Evolutionary conservation across 2,329 filamentous ascomycete genomes (phyloP).

Genomic region (Diaporthe sp.): DNA sequence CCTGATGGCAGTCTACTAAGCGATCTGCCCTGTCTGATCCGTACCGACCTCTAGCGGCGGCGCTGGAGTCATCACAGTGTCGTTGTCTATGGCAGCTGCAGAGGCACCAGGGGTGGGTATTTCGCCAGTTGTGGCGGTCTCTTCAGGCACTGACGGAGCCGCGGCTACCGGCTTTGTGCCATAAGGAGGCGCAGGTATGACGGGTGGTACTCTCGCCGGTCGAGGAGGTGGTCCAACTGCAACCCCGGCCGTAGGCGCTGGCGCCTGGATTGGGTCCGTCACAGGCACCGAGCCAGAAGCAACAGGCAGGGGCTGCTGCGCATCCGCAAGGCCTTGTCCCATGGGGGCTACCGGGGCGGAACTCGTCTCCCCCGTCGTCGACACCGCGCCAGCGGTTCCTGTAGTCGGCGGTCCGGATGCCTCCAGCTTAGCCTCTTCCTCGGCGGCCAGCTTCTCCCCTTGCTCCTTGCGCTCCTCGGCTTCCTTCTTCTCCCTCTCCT

Average conservation of each 20-base stretch:
- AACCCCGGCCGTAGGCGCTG: neutral
- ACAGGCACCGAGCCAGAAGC: neutral
- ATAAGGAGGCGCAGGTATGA: conserved; percentile 28
- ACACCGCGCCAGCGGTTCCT: neutral
- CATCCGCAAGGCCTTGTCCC: neutral
- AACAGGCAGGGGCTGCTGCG: neutral
- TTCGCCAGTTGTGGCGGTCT: neutral
- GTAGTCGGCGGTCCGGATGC: neutral
- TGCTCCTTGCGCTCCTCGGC: conserved; percentile 31
- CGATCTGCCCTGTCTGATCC: neutral
- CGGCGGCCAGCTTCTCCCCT: conserved; percentile 23
- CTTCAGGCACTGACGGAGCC: neutral
- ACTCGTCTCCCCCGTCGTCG: neutral
- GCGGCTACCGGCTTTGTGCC: neutral
- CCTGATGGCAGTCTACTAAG: neutral
- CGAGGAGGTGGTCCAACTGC: conserved; percentile 2
- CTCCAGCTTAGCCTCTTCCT: conserved; percentile 27
- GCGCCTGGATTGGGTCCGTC: neutral
- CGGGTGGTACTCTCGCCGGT: conserved; percentile 35
- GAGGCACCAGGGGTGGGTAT: neutral
- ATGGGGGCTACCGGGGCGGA: conserved; percentile 3
- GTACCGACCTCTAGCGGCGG: neutral
- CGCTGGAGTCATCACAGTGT: conserved; percentile 9
- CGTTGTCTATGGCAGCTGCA: neutral
- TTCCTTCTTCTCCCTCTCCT: conserved; percentile 34